These are phyloP conservation scores for Sporothrix curviconia DNA, from an alignment of 2,329 filamentous ascomycete species.

Conservation along the genomic window DNA sequence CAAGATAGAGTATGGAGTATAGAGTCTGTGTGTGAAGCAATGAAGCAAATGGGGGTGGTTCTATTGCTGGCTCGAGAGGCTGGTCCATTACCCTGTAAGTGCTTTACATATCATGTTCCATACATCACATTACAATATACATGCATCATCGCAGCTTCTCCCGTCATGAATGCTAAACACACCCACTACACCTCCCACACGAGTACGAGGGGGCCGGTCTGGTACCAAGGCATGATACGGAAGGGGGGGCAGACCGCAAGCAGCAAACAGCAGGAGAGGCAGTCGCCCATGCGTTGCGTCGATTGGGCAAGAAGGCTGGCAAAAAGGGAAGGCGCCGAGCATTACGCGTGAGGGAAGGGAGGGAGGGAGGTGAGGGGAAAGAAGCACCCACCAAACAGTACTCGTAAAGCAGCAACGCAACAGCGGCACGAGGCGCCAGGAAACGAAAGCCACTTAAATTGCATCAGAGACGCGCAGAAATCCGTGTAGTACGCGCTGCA, in stretches of 20 bases:
- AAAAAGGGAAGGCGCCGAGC: conserved; percentile 4
- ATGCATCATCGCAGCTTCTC: no score
- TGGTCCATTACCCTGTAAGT: no score
- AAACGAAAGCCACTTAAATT: neutral
- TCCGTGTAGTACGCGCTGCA: neutral
- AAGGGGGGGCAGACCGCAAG: neutral
- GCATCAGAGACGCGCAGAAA: neutral
- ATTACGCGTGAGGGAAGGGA: neutral
- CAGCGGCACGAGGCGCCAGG: no score
- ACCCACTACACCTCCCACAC: no score
- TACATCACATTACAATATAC: no score
- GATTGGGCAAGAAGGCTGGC: neutral
- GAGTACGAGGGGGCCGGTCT: no score
- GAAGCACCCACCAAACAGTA: neutral
- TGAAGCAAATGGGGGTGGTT: conserved; percentile 3
- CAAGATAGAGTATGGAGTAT: neutral
- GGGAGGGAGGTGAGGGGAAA: neutral
- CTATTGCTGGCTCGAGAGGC: no score
- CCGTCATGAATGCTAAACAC: no score
- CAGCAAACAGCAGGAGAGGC: neutral
- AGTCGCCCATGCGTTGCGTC: neutral
- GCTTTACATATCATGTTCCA: no score
- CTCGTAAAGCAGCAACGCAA: no score
- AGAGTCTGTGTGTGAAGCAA: neutral
- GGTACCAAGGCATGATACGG: no score